Evolutionary conservation across 495 filamentous ascomycete genomes (phyloP).

Genomic region (Hyaloscypha hepaticicola): DNA sequence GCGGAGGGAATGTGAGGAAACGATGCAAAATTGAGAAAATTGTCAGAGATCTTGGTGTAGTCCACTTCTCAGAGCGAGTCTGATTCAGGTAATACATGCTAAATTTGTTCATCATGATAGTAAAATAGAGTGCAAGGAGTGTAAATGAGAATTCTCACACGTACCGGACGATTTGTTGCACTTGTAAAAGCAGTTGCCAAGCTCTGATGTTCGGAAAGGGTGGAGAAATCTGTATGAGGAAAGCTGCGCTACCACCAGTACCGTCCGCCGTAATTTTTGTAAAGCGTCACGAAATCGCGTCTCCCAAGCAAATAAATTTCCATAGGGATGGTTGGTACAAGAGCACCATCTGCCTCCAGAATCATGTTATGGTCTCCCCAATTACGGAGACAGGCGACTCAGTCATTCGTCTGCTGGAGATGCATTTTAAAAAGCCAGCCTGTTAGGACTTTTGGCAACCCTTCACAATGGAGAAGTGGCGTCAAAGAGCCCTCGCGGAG

Average conservation of each 20-base stretch:
- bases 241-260: background rate
- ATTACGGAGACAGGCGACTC: slow-evolving; percentile 2
- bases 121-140: background rate
- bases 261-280: background rate
- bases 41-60: slow-evolving; percentile 65
- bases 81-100: slow-evolving; percentile 72
- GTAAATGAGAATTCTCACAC: background rate
- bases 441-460: background rate
- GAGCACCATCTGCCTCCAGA: background rate
- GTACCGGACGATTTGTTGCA: slow-evolving; percentile 4
- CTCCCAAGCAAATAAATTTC: slow-evolving; percentile 6
- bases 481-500: background rate
- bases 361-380: slow-evolving; percentile 19
- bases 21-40: slow-evolving; percentile 15
- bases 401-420: slow-evolving; percentile 25
- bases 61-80: slow-evolving; percentile 30
- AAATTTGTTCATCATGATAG: slow-evolving; percentile 42
- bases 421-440: slow-evolving; percentile 16
- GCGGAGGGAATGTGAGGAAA: background rate
- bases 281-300: slow-evolving; percentile 15
- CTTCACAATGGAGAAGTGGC: background rate
- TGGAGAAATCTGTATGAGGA: background rate
- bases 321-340: background rate
- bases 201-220: background rate
- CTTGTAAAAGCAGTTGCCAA: background rate